These are phyloP conservation scores for Mortierella sp. DNA, from an alignment of 371 early-diverging fungal species.

Conservation along the genomic window DNA sequence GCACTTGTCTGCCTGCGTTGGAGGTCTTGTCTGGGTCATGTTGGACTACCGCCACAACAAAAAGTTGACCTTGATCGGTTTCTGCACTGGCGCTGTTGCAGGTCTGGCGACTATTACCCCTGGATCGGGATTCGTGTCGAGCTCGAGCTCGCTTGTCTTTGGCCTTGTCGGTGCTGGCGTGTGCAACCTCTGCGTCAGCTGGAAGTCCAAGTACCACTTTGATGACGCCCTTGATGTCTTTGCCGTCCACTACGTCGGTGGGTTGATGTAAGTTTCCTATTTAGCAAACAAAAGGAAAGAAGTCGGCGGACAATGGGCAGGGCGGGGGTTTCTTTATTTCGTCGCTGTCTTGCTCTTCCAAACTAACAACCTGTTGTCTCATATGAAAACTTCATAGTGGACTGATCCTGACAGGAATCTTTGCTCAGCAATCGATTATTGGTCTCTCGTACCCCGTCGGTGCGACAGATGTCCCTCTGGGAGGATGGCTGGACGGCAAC, in stretches of 20 bases:
- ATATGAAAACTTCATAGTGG: constrained; percentile 72
- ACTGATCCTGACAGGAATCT: constrained; percentile 88
- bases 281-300: no score
- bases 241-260: constrained; percentile 92
- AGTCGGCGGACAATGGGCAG: no score
- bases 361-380: constrained; percentile 58
- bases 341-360: constrained; percentile 27
- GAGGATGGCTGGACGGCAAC: constrained; percentile 90
- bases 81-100: constrained; percentile 90
- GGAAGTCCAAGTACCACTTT: constrained; percentile 84
- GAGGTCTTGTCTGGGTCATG: constrained; percentile 81
- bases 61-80: constrained; percentile 83
- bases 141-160: constrained; percentile 83
- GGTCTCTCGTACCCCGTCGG: constrained; percentile 74
- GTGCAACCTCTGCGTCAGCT: constrained; percentile 82
- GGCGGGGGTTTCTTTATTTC: no score
- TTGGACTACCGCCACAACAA: constrained; percentile 72
- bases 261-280: constrained; percentile 64
- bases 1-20: constrained; percentile 79
- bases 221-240: constrained; percentile 93
- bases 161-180: constrained; percentile 80
- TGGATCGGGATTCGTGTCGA: constrained; percentile 89
- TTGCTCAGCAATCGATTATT: constrained; percentile 85
- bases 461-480: constrained; percentile 66
- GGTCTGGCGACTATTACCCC: constrained; percentile 95